Conservation (phyloP, 1,139 yeast species). For the Saccharomyces pastorianus region DNA sequence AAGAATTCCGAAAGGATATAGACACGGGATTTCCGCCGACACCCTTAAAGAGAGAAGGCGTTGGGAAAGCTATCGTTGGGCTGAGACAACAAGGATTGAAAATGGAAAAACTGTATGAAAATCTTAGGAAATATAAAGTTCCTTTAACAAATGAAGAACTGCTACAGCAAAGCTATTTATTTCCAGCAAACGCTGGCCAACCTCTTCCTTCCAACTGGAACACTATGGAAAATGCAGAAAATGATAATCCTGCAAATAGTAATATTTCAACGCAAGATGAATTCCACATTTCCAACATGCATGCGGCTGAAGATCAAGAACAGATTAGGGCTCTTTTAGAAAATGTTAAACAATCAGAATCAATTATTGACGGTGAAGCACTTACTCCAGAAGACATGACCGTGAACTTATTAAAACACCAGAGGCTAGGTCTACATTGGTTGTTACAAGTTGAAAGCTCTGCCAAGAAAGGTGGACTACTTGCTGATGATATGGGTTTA, state of each 20-base stretch:
- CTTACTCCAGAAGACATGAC: conserved; percentile 65
- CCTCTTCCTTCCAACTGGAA: conserved; percentile 2
- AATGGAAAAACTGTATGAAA: conserved; percentile 25
- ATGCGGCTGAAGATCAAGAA: conserved; percentile 38
- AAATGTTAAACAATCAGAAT: conserved; percentile 59
- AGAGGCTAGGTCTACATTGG: conserved; percentile 81
- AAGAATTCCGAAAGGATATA: conserved; percentile 16
- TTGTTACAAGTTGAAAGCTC: conserved; percentile 57
- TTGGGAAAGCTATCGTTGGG: conserved; percentile 14
- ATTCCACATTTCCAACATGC: conserved; percentile 26
- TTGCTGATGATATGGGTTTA: conserved; percentile 93
- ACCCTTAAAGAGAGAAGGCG: conserved; percentile 8
- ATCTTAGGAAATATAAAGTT: conserved; percentile 17
- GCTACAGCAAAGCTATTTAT: neutral
- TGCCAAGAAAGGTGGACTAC: conserved; percentile 59
- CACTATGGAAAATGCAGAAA: neutral
- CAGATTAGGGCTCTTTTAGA: conserved; percentile 49
- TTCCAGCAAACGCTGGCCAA: neutral
- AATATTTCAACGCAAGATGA: conserved; percentile 2
- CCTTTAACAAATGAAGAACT: conserved; percentile 16
- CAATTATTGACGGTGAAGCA: conserved; percentile 42
- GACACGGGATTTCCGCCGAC: conserved; percentile 25
- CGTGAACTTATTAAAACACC: conserved; percentile 69
- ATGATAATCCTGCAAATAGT: neutral
- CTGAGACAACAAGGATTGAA: conserved; percentile 23